Conservation (phyloP, 768 basidiomycete species). For the Mycena vulgaris region DNA sequence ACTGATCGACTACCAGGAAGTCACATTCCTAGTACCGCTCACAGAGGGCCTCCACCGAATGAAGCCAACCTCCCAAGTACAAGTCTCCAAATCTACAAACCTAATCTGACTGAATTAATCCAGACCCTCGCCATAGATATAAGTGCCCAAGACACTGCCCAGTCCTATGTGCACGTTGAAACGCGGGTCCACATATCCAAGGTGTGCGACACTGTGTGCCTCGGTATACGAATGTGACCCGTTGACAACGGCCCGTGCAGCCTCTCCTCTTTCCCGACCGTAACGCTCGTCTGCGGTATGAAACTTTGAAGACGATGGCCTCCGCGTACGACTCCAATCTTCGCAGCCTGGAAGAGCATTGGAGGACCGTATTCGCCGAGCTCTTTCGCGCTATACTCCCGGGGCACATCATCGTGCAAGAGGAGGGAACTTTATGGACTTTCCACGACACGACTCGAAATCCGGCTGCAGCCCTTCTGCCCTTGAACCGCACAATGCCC, state of each 20-base stretch:
- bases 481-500: neutral
- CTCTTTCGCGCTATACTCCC: slow-evolving; percentile 3
- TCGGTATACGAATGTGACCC: slow-evolving; percentile 1
- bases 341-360: slow-evolving; percentile 8
- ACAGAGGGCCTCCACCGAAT: neutral
- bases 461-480: neutral
- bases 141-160: neutral
- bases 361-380: slow-evolving; percentile 6
- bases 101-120: slow-evolving; percentile 1
- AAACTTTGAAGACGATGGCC: slow-evolving; percentile 4
- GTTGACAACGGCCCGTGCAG: slow-evolving; percentile 3
- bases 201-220: neutral
- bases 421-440: slow-evolving; percentile 14
- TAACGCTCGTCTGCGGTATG: neutral
- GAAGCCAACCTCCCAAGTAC: neutral
- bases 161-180: neutral
- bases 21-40: slow-evolving; percentile 1
- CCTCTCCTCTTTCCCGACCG: neutral
- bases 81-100: slow-evolving; percentile 4
- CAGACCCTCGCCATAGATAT: slow-evolving; percentile 1
- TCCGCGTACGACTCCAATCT: neutral
- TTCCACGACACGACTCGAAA: slow-evolving; percentile 6
- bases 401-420: neutral
- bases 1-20: neutral
- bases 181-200: slow-evolving; percentile 3